Evolutionary conservation across 163 green algal species (phyloP).

Genomic region (Chlamydomonas reinhardtii): DNA sequence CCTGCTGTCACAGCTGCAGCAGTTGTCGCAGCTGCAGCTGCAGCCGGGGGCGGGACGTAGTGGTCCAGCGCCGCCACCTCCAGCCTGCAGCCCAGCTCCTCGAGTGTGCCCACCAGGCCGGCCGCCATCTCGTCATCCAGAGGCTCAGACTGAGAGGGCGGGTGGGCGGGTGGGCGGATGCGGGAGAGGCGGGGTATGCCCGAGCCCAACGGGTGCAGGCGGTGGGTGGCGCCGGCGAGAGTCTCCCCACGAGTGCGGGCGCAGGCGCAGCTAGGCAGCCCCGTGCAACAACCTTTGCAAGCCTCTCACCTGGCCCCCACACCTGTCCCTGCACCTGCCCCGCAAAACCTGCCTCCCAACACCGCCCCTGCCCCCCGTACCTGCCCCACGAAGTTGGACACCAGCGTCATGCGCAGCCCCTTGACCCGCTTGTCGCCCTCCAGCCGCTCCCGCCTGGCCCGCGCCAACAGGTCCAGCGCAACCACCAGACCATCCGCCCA

Average conservation of each 20-base stretch:
- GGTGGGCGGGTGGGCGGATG: too few species aligned
- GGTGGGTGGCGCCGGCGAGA: too few species aligned
- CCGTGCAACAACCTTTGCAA: too few species aligned
- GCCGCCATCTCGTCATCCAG: constrained; percentile 26
- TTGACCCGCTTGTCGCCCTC: neutral
- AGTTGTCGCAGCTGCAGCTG: too few species aligned
- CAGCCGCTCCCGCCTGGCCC: neutral
- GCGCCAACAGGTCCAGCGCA: constrained; percentile 27
- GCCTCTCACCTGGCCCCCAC: too few species aligned
- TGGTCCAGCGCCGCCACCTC: constrained; percentile 30
- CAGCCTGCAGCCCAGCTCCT: neutral
- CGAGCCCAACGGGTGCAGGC: too few species aligned
- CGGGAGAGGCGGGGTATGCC: too few species aligned
- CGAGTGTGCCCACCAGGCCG: neutral
- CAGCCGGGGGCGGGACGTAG: constrained; percentile 1
- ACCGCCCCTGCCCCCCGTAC: neutral
- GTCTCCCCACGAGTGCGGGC: too few species aligned
- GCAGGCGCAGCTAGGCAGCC: too few species aligned
- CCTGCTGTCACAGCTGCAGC: neutral
- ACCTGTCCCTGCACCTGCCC: too few species aligned
- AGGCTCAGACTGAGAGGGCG: constrained; percentile 10
- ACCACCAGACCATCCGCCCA: constrained; percentile 34
- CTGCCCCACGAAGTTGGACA: constrained; percentile 39
- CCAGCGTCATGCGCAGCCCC: neutral
- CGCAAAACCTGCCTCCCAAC: too few species aligned